Conservation (phyloP, 1,139 yeast species). For the Blastobotrys capitulatus region DNA sequence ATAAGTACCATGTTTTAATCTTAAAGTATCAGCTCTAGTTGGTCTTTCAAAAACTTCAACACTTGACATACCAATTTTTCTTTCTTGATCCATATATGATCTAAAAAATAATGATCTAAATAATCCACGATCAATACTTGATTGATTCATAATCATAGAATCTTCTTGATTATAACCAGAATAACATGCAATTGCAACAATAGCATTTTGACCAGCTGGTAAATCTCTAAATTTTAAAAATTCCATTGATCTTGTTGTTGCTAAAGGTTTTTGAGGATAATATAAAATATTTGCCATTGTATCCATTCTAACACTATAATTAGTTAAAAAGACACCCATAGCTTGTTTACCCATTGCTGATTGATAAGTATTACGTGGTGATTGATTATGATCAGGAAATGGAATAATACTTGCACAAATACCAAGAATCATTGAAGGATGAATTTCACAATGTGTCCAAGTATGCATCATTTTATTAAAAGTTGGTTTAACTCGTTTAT, state of each 20-base stretch:
- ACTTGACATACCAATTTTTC: slow-evolving; percentile 96
- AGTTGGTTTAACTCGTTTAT: slow-evolving; percentile 78
- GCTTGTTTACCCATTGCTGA: slow-evolving; percentile 99
- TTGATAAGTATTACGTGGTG: slow-evolving; percentile 98
- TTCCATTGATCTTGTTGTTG: slow-evolving; percentile 99
- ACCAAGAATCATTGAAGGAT: slow-evolving; percentile 98
- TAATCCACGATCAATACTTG: slow-evolving; percentile 93
- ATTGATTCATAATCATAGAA: slow-evolving; percentile 99
- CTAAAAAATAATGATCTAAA: slow-evolving; percentile 94
- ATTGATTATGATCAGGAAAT: slow-evolving; percentile 98
- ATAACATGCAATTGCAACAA: slow-evolving; percentile 96
- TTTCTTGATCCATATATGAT: slow-evolving; percentile 97
- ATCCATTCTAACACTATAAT: slow-evolving; percentile 96
- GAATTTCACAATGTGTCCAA: slow-evolving; percentile 98
- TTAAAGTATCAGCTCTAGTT: slow-evolving; percentile 84
- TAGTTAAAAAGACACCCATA: slow-evolving; percentile 98
- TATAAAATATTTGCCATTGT: slow-evolving; percentile 97
- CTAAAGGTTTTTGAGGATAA: slow-evolving; percentile 98
- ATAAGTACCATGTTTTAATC: slow-evolving; percentile 96
- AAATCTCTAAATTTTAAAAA: slow-evolving; percentile 93
- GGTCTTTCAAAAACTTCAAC: slow-evolving; percentile 97
- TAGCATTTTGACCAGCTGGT: slow-evolving; percentile 99
- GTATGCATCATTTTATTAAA: slow-evolving; percentile 66
- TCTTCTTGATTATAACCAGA: slow-evolving; percentile 99
- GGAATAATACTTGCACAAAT: slow-evolving; percentile 99